Conservation (phyloP, 352 stramenopile genomes). For the Globisporangium viniferum region DNA sequence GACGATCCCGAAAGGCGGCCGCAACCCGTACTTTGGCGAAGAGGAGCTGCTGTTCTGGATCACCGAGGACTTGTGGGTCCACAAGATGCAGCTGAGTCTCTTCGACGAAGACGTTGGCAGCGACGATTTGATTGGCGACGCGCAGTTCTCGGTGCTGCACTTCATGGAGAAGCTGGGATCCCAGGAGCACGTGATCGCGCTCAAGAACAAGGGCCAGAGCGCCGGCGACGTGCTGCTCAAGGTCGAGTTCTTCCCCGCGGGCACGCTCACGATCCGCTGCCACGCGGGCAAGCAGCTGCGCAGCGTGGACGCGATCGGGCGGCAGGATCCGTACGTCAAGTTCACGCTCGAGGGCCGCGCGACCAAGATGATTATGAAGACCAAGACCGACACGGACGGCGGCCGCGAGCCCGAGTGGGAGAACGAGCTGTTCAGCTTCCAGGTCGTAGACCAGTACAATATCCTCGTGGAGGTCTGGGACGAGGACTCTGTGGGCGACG, state of each 20-base stretch:
- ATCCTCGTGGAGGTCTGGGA: conserved; percentile 90
- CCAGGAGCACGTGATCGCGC: conserved; percentile 54
- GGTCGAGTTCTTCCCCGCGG: conserved; percentile 83
- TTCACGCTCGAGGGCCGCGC: conserved; percentile 71
- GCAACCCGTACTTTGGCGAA: conserved; percentile 89
- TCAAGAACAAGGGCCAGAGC: conserved; percentile 60
- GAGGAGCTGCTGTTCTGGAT: conserved; percentile 92
- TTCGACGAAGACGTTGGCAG: conserved; percentile 89
- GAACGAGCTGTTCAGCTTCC: conserved; percentile 77
- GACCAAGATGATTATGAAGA: conserved; percentile 74
- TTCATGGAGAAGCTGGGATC: conserved; percentile 55
- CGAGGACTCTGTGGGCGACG: conserved; percentile 86
- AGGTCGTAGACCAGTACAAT: conserved; percentile 92
- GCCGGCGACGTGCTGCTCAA: conserved; percentile 74
- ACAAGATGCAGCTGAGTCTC: conserved; percentile 70
- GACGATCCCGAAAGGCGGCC: conserved; percentile 73
- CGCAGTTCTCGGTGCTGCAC: conserved; percentile 64
- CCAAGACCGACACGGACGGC: conserved; percentile 85
- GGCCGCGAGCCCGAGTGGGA: conserved; percentile 83
- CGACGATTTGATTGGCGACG: conserved; percentile 87
- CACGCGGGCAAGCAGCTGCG: conserved; percentile 60
- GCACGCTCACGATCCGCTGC: conserved; percentile 57
- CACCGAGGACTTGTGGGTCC: conserved; percentile 85
- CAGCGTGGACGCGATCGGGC: conserved; percentile 69
- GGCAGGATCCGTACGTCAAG: conserved; percentile 79